A percentile compares a stretch with the other conserved stretches of the same genome.
phyloP scores from a whole-genome alignment of 2,329 filamentous ascomycete genomes.

The Rutstroemia sydowiana region DNA sequence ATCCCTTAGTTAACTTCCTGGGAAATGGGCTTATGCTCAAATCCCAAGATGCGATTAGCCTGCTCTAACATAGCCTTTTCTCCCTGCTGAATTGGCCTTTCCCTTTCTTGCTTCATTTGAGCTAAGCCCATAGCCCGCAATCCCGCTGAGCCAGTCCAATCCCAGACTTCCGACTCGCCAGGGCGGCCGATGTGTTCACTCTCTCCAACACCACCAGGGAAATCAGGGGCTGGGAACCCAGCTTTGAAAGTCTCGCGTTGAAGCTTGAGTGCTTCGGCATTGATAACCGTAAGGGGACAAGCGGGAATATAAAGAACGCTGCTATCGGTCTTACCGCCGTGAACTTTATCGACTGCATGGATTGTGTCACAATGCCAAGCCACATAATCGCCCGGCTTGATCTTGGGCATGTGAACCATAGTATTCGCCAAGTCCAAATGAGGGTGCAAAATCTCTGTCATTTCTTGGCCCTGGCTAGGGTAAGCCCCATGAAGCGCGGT shows the following conservation, averaged over 20 bases:
- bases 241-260: constrained; percentile 64
- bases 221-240: constrained; percentile 62
- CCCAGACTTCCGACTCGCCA: constrained; percentile 7
- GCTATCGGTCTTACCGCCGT: constrained; percentile 64
- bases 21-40: neutral
- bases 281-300: constrained; percentile 70
- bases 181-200: constrained; percentile 43
- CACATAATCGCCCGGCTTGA: constrained; percentile 62
- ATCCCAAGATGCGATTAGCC: neutral
- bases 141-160: constrained; percentile 42
- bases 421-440: constrained; percentile 53
- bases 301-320: constrained; percentile 86
- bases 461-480: constrained; percentile 55
- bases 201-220: constrained; percentile 65
- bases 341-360: constrained; percentile 76
- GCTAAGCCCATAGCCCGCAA: constrained; percentile 52
- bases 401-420: constrained; percentile 58
- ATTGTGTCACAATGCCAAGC: constrained; percentile 48
- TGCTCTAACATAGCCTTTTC: neutral
- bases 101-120: constrained; percentile 30
- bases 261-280: constrained; percentile 62
- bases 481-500: constrained; percentile 61
- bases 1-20: no score
- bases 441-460: constrained; percentile 52
- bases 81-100: neutral